phyloP scores from a whole-genome alignment of 345 rosid genomes.

The Laguncularia racemosa region DNA sequence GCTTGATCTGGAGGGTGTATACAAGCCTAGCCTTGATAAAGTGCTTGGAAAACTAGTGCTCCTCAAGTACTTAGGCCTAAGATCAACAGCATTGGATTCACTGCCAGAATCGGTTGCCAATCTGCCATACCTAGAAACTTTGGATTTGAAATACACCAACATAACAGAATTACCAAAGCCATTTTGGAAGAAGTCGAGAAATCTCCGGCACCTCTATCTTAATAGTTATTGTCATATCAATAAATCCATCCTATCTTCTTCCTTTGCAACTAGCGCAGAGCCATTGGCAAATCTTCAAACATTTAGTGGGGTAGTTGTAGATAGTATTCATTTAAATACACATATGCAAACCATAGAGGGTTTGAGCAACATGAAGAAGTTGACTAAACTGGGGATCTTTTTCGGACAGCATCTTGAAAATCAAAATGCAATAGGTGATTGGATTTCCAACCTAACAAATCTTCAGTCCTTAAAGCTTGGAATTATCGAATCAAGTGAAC shows the following conservation, averaged over 20 bases:
- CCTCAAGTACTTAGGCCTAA: conserved; percentile 21
- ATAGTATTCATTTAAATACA: neutral
- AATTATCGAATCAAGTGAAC: neutral
- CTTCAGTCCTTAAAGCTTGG: conserved; percentile 5
- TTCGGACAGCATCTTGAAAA: too few species aligned
- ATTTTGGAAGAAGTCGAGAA: neutral
- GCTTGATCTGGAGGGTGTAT: conserved; percentile 20
- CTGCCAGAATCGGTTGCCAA: neutral
- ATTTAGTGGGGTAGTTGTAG: neutral
- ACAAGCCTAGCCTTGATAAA: conserved; percentile 16
- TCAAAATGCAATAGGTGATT: neutral
- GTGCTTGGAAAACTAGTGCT: conserved; percentile 8
- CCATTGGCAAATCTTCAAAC: neutral
- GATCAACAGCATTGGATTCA: conserved; percentile 10
- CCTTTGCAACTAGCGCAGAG: neutral
- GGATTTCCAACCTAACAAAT: neutral
- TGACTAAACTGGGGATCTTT: too few species aligned
- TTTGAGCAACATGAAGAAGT: neutral
- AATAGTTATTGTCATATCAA: neutral
- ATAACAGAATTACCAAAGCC: neutral
- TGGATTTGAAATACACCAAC: conserved; percentile 19
- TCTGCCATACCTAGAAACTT: conserved; percentile 11
- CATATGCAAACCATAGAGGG: neutral
- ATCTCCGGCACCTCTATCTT: too few species aligned
- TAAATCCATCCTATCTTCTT: conserved; percentile 1